A percentile compares a stretch with the other conserved stretches of the same genome.
Evolutionary conservation across 768 basidiomycete genomes (phyloP).

Genomic region (Amanita molliuscula): DNA sequence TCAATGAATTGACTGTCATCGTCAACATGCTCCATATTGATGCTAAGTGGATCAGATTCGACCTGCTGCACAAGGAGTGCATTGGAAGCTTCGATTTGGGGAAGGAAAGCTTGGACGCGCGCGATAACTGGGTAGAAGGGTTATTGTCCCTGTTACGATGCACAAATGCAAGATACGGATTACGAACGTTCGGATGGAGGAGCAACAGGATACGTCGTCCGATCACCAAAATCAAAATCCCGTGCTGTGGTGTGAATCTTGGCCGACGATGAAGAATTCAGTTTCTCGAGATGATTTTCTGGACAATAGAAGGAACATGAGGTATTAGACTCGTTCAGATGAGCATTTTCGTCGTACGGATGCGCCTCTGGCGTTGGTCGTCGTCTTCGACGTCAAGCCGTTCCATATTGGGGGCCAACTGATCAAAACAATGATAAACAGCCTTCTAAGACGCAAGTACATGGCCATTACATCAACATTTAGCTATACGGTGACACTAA

Average conservation of each 20-base stretch:
- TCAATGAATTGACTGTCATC: constrained; percentile 47
- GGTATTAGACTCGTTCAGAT: neutral
- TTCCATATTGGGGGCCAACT: neutral
- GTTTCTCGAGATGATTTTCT: constrained; percentile 32
- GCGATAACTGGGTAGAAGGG: constrained; percentile 39
- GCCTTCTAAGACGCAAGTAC: neutral
- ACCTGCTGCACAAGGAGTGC: constrained; percentile 35
- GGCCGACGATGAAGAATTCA: constrained; percentile 20
- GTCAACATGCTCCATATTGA: constrained; percentile 62
- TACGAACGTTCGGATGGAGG: constrained; percentile 42
- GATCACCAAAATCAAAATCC: constrained; percentile 28
- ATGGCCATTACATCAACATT: neutral
- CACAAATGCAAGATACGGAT: neutral
- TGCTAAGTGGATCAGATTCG: constrained; percentile 38
- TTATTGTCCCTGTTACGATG: neutral
- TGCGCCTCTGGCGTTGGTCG: constrained; percentile 5
- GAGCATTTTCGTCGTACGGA: neutral
- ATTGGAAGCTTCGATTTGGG: constrained; percentile 57
- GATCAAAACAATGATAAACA: neutral
- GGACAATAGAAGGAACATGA: neutral
- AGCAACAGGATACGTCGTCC: constrained; percentile 23
- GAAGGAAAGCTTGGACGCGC: constrained; percentile 58
- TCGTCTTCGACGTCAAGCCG: constrained; percentile 9
- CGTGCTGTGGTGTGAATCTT: constrained; percentile 11
- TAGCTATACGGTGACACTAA: neutral